phyloP scores from a whole-genome alignment of 2,329 filamentous ascomycete genomes.

The Beauveria caledonica region DNA sequence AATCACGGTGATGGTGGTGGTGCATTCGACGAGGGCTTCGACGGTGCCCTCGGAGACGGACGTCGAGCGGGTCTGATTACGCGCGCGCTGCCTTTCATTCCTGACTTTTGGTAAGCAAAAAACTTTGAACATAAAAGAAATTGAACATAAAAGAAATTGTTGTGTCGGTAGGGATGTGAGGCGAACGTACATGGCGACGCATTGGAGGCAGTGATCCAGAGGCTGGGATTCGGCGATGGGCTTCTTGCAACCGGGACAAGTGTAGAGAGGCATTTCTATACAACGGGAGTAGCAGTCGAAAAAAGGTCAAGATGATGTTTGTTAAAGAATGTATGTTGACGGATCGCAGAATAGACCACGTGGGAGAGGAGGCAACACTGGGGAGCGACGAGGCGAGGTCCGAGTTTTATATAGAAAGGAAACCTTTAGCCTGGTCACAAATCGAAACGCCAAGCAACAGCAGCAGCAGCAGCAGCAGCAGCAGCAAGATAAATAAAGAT shows the following conservation, averaged over 20 bases:
- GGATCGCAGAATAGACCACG: background rate
- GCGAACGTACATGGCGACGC: background rate
- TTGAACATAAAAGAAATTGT: too few species aligned
- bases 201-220: conserved; percentile 8
- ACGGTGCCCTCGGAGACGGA: background rate
- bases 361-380: background rate
- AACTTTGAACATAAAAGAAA: too few species aligned
- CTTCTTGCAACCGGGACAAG: conserved; percentile 7
- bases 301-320: background rate
- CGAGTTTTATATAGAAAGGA: background rate
- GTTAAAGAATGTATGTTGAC: background rate
- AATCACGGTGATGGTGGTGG: conserved; percentile 3
- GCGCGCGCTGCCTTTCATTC: conserved; percentile 4
- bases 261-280: conserved; percentile 8
- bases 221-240: conserved; percentile 10
- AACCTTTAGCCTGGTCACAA: background rate
- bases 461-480: too few species aligned
- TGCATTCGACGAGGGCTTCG: background rate
- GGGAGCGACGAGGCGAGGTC: background rate
- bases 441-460: too few species aligned
- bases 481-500: too few species aligned
- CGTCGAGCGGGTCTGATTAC: background rate
- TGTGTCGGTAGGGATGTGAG: background rate
- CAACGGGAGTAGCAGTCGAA: too few species aligned
- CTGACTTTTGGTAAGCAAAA: background rate